These are phyloP conservation scores for Leishmania aethiopica DNA, from an alignment of 208 protist species.

Conservation along the genomic window DNA sequence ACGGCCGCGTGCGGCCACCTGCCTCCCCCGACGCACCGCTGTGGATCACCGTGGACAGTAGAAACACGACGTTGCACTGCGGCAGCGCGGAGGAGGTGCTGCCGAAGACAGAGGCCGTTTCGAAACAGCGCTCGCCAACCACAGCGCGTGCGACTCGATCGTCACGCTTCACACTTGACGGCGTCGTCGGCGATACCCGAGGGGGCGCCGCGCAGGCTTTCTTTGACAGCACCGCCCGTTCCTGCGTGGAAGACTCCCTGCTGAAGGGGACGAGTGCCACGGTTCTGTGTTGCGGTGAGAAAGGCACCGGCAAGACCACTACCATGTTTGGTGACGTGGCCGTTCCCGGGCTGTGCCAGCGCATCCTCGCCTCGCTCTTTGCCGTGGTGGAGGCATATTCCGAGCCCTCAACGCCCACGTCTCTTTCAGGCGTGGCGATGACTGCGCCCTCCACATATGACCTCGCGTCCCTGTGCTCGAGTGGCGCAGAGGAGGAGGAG, in stretches of 20 bases:
- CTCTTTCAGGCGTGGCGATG: background rate
- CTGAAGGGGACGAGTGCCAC: conserved; percentile 59
- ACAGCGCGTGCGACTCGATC: background rate
- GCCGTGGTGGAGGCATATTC: background rate
- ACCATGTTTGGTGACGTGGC: conserved; percentile 66
- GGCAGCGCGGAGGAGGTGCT: background rate
- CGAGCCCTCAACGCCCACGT: background rate
- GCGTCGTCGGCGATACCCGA: conserved; percentile 50
- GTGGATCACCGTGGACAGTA: conserved; percentile 9
- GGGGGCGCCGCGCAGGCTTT: conserved; percentile 61
- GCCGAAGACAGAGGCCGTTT: background rate
- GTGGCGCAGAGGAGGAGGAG: conserved; percentile 3
- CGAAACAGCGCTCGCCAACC: too few relatives aligned
- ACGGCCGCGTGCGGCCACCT: conserved; percentile 32
- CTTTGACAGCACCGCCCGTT: conserved; percentile 23
- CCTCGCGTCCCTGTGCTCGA: too few relatives aligned
- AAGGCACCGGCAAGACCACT: conserved; percentile 79
- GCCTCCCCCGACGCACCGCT: background rate
- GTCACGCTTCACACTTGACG: conserved; percentile 69
- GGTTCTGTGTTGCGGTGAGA: conserved; percentile 77
- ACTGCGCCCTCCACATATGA: background rate
- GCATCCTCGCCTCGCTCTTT: conserved; percentile 14
- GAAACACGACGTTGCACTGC: conserved; percentile 6
- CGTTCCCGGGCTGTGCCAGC: conserved; percentile 23
- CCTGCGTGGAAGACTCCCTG: conserved; percentile 36